Percentiles rank a stretch among this genome's conserved stretches.
Evolutionary conservation across 352 stramenopile species (phyloP).

Genomic region (Globisporangium polare): DNA sequence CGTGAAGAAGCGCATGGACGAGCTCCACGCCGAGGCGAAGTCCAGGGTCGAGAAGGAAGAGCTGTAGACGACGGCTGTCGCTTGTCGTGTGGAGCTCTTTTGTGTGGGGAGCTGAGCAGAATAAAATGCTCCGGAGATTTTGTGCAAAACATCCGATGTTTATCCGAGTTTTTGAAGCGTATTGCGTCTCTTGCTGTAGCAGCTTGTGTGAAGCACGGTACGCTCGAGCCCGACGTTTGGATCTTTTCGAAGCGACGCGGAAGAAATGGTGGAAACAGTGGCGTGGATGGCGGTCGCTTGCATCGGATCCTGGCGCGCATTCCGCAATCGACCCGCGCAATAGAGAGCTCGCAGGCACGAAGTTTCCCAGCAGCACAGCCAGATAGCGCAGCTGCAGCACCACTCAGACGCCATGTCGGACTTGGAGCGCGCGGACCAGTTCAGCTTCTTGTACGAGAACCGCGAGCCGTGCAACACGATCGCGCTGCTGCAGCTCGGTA

Average conservation of each 20-base stretch:
- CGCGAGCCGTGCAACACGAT: slow-evolving; percentile 81
- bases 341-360: background rate
- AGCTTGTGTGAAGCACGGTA: background rate
- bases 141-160: background rate
- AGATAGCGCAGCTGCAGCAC: background rate
- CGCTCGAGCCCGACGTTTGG: background rate
- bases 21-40: slow-evolving; percentile 17
- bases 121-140: background rate
- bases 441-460: slow-evolving; percentile 82
- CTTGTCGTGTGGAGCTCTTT: background rate
- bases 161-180: background rate
- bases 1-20: slow-evolving; percentile 52
- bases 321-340: background rate
- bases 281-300: background rate
- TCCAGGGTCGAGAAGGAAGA: slow-evolving; percentile 13
- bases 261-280: slow-evolving; percentile 11
- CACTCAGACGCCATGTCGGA: slow-evolving; percentile 45
- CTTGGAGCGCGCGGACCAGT: slow-evolving; percentile 64
- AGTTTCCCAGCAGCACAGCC: background rate
- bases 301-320: background rate
- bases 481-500: slow-evolving; percentile 64
- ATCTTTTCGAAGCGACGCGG: slow-evolving; percentile 18
- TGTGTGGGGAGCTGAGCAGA: too few species aligned
- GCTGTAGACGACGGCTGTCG: slow-evolving; percentile 6
- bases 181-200: background rate